These are phyloP conservation scores for Cephaloascus albidus DNA, from an alignment of 805 yeast genomes.

Conservation along the genomic window DNA sequence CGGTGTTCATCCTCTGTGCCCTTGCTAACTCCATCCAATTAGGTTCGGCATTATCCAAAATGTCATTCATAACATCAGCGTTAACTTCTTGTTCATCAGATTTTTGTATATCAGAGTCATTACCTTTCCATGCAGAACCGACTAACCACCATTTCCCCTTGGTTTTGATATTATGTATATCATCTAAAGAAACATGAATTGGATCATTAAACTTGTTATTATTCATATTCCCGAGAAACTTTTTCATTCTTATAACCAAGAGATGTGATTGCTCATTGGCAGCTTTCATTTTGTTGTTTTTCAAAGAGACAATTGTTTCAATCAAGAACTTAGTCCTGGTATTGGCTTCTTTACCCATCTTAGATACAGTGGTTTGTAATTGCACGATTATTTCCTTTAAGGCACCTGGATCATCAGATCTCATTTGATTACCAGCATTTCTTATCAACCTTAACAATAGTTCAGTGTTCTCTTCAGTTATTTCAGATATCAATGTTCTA, in stretches of 20 bases:
- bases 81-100: constrained; percentile 20
- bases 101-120: constrained; percentile 11
- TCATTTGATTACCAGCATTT: constrained; percentile 73
- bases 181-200: constrained; percentile 73
- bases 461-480: constrained; percentile 71
- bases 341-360: constrained; percentile 25
- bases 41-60: constrained; percentile 63
- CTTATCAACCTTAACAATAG: constrained; percentile 62
- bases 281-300: constrained; percentile 68
- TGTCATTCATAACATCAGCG: constrained; percentile 41
- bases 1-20: constrained; percentile 90
- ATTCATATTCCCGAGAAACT: constrained; percentile 46
- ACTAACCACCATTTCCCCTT: constrained; percentile 99
- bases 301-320: constrained; percentile 78
- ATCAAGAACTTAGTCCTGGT: constrained; percentile 75
- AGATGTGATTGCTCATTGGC: constrained; percentile 43
- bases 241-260: constrained; percentile 50
- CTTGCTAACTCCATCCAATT: constrained; percentile 86
- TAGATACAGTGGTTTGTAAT: constrained; percentile 38
- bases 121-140: constrained; percentile 95
- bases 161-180: constrained; percentile 65
- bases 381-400: constrained; percentile 67
- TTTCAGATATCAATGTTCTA: constrained; percentile 35
- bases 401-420: constrained; percentile 84
- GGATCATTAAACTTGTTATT: constrained; percentile 54